phyloP scores from a whole-genome alignment of 768 basidiomycete genomes.

The Russula foetens region DNA sequence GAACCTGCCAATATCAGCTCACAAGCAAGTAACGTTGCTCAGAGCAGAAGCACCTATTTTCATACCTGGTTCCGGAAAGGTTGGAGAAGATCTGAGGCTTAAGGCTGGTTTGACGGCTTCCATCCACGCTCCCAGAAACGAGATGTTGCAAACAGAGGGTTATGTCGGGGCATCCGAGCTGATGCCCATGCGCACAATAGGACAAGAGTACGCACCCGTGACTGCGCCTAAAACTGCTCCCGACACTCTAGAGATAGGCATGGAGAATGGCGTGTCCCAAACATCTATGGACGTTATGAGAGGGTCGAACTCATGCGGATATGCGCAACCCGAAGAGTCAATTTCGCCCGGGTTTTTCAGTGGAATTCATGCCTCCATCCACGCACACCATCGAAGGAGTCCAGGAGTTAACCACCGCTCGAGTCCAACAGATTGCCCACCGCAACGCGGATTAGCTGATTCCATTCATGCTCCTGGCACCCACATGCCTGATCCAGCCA shows the following conservation, averaged over 20 bases:
- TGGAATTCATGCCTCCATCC: not conserved
- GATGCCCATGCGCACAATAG: not conserved
- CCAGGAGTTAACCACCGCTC: not conserved
- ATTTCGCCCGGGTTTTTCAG: not conserved
- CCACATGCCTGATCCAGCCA: not conserved
- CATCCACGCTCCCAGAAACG: not conserved
- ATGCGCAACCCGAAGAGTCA: not conserved
- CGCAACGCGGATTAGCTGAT: not conserved
- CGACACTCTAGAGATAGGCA: not conserved
- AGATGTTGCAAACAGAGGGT: not conserved
- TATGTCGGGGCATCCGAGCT: not conserved
- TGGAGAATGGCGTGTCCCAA: not conserved
- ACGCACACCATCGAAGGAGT: not conserved
- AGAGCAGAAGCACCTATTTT: slow-evolving; percentile 9
- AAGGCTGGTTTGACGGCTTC: not conserved
- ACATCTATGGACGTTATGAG: not conserved
- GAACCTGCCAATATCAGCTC: not conserved
- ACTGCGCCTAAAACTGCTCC: not conserved
- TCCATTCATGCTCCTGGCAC: slow-evolving; percentile 3
- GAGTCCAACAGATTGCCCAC: not conserved
- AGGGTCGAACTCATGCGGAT: not conserved
- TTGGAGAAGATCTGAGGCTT: not conserved
- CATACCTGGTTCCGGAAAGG: not conserved
- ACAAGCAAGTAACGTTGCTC: not conserved
- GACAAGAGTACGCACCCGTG: not conserved